phyloP scores from a whole-genome alignment of 176 grass and related monocot species.

The Oryza punctata region DNA sequence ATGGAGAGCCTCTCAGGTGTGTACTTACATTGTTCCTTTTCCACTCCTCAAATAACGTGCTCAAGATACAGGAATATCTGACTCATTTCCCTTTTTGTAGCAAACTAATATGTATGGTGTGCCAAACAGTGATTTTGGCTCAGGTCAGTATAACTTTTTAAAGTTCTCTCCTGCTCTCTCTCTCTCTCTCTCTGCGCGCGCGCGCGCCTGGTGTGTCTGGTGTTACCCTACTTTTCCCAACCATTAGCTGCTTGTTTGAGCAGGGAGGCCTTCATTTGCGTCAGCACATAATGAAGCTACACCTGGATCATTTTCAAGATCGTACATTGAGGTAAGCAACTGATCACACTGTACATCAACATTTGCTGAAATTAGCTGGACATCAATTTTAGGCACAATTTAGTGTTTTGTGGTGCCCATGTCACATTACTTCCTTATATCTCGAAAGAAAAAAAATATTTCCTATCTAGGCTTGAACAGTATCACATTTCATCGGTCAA shows the following conservation, averaged over 20 bases:
- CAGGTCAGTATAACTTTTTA: constrained; percentile 31
- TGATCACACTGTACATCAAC: not conserved
- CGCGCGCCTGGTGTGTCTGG: not conserved
- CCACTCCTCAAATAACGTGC: not conserved
- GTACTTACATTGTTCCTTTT: constrained; percentile 26
- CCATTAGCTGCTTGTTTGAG: constrained; percentile 3
- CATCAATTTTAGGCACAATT: not conserved
- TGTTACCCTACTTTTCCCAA: constrained; percentile 3
- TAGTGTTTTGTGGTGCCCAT: not conserved
- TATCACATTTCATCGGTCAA: constrained; percentile 13
- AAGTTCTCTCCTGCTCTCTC: not conserved
- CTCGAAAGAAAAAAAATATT: not conserved
- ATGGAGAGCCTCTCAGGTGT: constrained; percentile 81
- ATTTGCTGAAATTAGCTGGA: constrained; percentile 28
- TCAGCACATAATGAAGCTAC: constrained; percentile 48
- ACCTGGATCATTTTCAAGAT: constrained; percentile 48
- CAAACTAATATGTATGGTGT: constrained; percentile 52
- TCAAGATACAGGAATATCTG: constrained; percentile 20
- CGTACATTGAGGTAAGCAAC: constrained; percentile 57
- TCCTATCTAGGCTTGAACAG: not conserved
- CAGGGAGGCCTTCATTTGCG: constrained; percentile 60
- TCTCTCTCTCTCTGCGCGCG: too few relatives aligned
- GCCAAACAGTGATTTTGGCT: constrained; percentile 49
- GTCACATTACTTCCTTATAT: not conserved
- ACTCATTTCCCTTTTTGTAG: constrained; percentile 38